A percentile compares a stretch with the other conserved stretches of the same genome.
These are phyloP conservation scores for Fusarium chaquense DNA, from an alignment of 2,329 filamentous ascomycete species.

Conservation along the genomic window DNA sequence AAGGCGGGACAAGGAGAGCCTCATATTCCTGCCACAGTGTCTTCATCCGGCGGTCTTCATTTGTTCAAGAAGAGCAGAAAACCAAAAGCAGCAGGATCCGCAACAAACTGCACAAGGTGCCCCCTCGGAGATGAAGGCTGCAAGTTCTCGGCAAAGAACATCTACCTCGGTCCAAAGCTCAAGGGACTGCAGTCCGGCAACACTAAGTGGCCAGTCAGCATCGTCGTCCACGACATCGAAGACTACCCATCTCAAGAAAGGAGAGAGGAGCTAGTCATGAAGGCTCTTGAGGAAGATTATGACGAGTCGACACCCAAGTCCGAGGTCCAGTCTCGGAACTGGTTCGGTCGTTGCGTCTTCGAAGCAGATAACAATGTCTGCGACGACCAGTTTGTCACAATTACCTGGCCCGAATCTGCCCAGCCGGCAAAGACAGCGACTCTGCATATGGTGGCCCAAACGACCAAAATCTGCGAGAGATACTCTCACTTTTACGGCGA, in stretches of 20 bases:
- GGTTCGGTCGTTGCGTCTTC: constrained; percentile 97
- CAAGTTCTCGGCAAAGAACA: constrained; percentile 85
- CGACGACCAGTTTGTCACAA: constrained; percentile 90
- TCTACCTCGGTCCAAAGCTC: constrained; percentile 78
- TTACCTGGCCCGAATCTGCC: constrained; percentile 81
- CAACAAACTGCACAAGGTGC: constrained; percentile 90
- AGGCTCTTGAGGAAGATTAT: constrained; percentile 66
- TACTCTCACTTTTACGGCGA: constrained; percentile 89
- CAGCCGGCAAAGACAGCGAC: constrained; percentile 84
- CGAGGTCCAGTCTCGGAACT: constrained; percentile 67
- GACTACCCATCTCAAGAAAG: constrained; percentile 68
- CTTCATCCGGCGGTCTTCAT: constrained; percentile 80
- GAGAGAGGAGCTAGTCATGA: constrained; percentile 56
- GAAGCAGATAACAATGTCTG: constrained; percentile 93
- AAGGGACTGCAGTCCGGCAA: constrained; percentile 73
- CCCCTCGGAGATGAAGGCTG: constrained; percentile 74
- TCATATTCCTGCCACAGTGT: constrained; percentile 81
- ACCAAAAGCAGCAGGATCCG: constrained; percentile 76
- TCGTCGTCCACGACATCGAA: constrained; percentile 94
- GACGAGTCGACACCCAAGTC: constrained; percentile 60
- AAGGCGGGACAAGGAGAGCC: constrained; percentile 60
- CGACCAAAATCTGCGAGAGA: constrained; percentile 86
- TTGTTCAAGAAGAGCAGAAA: constrained; percentile 83
- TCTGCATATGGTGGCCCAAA: constrained; percentile 95
- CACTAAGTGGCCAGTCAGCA: constrained; percentile 83